A percentile compares a stretch with the other conserved stretches of the same genome.
phyloP scores from a whole-genome alignment of 2,329 filamentous ascomycete species.

The Sclerotinia trifoliorum region DNA sequence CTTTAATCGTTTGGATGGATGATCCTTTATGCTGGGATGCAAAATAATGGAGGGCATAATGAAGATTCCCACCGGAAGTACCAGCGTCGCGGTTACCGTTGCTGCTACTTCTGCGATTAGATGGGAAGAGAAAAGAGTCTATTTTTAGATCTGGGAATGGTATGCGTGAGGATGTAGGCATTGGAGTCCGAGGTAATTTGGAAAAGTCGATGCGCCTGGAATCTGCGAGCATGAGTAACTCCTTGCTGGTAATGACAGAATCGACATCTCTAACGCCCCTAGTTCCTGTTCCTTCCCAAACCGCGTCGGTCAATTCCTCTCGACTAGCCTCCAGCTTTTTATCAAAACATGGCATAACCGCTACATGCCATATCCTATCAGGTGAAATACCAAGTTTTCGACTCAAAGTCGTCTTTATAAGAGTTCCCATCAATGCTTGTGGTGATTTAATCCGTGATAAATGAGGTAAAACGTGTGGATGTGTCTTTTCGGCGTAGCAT shows the following conservation, averaged over 20 bases:
- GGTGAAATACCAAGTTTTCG: conserved; percentile 69
- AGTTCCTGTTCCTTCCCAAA: conserved; percentile 60
- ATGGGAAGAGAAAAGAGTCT: conserved; percentile 71
- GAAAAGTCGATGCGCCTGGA: conserved; percentile 78
- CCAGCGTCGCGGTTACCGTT: conserved; percentile 58
- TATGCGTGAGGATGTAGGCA: conserved; percentile 47
- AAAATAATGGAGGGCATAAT: conserved; percentile 77
- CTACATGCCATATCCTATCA: conserved; percentile 86
- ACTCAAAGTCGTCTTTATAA: conserved; percentile 83
- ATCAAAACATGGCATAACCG: conserved; percentile 98
- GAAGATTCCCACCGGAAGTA: conserved; percentile 83
- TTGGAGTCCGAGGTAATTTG: conserved; percentile 58
- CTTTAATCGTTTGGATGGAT: conserved; percentile 66
- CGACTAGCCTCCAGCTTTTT: conserved; percentile 97
- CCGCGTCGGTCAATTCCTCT: conserved; percentile 80
- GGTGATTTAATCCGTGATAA: conserved; percentile 90
- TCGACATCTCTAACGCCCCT: conserved; percentile 81
- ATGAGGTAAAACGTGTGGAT: conserved; percentile 88
- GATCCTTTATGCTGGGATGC: conserved; percentile 70
- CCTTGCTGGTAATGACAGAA: conserved; percentile 95
- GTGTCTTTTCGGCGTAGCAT: conserved; percentile 97
- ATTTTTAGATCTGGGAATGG: conserved; percentile 73
- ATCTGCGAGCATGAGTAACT: conserved; percentile 85
- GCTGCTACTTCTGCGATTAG: conserved; percentile 43
- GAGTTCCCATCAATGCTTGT: conserved; percentile 84